phyloP scores from a whole-genome alignment of 805 yeast species.

The Saccharomyces eubayanus region DNA sequence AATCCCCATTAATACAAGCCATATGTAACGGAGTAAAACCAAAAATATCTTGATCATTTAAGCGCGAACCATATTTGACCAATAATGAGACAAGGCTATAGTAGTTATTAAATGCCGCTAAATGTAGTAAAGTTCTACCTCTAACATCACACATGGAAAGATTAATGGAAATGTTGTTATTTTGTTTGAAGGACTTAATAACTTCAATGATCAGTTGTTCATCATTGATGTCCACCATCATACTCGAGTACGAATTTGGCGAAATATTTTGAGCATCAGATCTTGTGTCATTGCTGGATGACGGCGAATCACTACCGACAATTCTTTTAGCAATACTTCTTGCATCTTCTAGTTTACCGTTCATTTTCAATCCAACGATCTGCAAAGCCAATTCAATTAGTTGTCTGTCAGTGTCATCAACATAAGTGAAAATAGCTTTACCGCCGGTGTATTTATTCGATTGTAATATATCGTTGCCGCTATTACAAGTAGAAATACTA shows the following conservation, averaged over 20 bases:
- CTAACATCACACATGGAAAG: constrained; percentile 62
- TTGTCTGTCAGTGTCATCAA: constrained; percentile 90
- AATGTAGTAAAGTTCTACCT: constrained; percentile 81
- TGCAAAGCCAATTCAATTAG: constrained; percentile 89
- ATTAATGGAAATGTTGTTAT: constrained; percentile 51
- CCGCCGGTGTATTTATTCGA: constrained; percentile 17
- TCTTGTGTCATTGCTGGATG: constrained; percentile 3
- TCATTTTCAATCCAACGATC: constrained; percentile 92
- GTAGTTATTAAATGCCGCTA: constrained; percentile 74
- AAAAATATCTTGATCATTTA: constrained; percentile 63
- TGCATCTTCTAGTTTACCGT: constrained; percentile 89
- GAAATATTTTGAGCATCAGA: not conserved
- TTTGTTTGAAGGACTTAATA: constrained; percentile 56
- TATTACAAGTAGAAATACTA: not conserved
- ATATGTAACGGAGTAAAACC: constrained; percentile 83
- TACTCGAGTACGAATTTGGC: constrained; percentile 4
- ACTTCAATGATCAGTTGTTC: constrained; percentile 38
- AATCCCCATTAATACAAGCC: constrained; percentile 68
- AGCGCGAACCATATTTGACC: constrained; percentile 53
- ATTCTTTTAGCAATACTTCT: constrained; percentile 83
- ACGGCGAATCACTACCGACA: constrained; percentile 43
- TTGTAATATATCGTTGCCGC: not conserved
- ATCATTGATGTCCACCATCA: constrained; percentile 12
- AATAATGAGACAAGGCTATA: constrained; percentile 52
- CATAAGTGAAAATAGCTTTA: constrained; percentile 63